phyloP scores from a whole-genome alignment of 2,329 filamentous ascomycete genomes.

The Neonectria neomacrospora region DNA sequence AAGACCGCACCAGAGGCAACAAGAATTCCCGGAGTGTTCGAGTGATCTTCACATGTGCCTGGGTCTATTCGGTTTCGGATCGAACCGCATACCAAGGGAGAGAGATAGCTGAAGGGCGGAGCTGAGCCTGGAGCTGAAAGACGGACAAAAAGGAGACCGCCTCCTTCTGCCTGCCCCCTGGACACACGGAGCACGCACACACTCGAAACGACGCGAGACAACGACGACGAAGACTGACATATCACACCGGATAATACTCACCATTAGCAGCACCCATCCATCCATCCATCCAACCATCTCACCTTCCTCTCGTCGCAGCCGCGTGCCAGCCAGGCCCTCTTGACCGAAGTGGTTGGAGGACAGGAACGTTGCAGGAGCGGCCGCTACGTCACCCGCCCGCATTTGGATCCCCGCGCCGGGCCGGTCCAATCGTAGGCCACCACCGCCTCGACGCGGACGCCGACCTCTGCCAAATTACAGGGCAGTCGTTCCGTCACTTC shows the following conservation, averaged over 20 bases:
- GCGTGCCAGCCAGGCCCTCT: background rate
- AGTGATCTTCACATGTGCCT: background rate
- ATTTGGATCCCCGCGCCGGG: conserved; percentile 8
- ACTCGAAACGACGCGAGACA: background rate
- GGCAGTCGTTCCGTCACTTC: background rate
- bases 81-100: background rate
- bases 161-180: background rate
- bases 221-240: background rate
- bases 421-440: conserved; percentile 3
- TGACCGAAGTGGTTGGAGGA: background rate
- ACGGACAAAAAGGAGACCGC: conserved; percentile 6
- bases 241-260: background rate
- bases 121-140: conserved; percentile 1
- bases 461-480: background rate
- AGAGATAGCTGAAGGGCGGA: background rate
- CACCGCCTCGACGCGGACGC: background rate
- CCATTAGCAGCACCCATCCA: background rate
- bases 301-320: background rate
- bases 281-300: no score
- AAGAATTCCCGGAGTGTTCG: background rate
- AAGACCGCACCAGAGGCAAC: background rate
- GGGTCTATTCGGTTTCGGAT: background rate
- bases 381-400: conserved; percentile 9
- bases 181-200: background rate
- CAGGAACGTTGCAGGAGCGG: background rate